Conservation (phyloP, 148 eudicot species). For the Heliamphora exappendiculata region DNA sequence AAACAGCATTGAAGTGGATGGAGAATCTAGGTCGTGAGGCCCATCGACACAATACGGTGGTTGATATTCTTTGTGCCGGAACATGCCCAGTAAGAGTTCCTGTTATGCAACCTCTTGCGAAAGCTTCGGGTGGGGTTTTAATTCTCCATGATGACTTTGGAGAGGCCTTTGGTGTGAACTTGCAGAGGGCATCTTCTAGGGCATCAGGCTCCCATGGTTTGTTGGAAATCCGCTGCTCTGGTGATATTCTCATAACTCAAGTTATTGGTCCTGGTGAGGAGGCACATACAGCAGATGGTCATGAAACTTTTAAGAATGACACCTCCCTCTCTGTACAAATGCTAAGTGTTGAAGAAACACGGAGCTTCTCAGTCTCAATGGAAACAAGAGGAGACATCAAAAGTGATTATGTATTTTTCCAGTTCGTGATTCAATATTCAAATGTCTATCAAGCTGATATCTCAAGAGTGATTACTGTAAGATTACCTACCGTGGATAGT, state of each 20-base stretch:
- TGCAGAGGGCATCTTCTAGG: constrained; percentile 84
- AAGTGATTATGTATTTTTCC: constrained; percentile 67
- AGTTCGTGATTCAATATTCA: constrained; percentile 68
- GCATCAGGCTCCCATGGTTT: constrained; percentile 84
- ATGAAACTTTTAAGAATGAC: constrained; percentile 69
- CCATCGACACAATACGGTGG: constrained; percentile 58
- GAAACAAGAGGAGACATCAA: constrained; percentile 65
- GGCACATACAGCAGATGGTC: constrained; percentile 60
- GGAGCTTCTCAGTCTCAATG: constrained; percentile 74
- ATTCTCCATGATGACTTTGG: constrained; percentile 94
- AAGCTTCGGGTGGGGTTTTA: constrained; percentile 81
- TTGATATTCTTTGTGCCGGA: constrained; percentile 88
- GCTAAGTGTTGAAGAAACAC: constrained; percentile 89
- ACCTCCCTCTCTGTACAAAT: constrained; percentile 64
- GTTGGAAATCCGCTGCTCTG: constrained; percentile 74
- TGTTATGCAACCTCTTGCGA: constrained; percentile 75
- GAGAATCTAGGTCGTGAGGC: constrained; percentile 84
- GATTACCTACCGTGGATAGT: constrained; percentile 87
- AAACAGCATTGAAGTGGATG: constrained; percentile 84
- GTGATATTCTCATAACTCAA: constrained; percentile 56
- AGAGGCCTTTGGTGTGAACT: constrained; percentile 93
- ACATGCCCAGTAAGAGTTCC: constrained; percentile 87
- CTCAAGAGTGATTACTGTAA: constrained; percentile 72
- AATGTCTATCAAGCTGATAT: constrained; percentile 82
- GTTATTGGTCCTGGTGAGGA: constrained; percentile 93